phyloP scores from a whole-genome alignment of 805 yeast species.

The Metschnikowia santaceciliae region DNA sequence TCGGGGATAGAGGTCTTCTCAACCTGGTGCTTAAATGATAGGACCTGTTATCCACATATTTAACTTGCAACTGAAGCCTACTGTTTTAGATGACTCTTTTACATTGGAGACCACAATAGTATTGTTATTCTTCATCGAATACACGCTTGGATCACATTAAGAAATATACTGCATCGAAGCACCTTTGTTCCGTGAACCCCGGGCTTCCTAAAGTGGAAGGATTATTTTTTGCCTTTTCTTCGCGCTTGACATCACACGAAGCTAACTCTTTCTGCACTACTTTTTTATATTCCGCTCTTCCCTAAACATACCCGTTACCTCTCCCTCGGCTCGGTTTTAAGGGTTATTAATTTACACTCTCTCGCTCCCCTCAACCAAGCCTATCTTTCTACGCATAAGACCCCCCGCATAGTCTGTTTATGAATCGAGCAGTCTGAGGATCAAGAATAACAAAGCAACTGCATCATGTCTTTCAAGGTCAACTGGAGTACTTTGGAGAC shows the following conservation, averaged over 20 bases:
- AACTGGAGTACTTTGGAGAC: constrained; percentile 74
- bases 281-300: not conserved
- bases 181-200: constrained; percentile 1
- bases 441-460: not conserved
- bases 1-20: not conserved
- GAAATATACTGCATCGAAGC: not conserved
- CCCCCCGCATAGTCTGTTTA: not conserved
- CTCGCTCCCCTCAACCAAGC: not conserved
- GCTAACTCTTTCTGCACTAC: constrained; percentile 3
- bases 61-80: too few relatives aligned
- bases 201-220: not conserved
- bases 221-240: not conserved
- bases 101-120: not conserved
- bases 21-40: not conserved
- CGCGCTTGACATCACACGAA: constrained; percentile 5
- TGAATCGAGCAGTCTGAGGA: not conserved
- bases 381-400: not conserved
- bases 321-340: not conserved
- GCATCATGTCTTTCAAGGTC: constrained; percentile 68
- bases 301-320: not conserved
- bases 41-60: too few relatives aligned
- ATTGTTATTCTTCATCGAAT: not conserved
- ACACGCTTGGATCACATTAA: not conserved
- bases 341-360: not conserved
- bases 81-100: too few relatives aligned